Conservation (phyloP, 2,329 filamentous ascomycete genomes). For the Alternaria ethzedia region DNA sequence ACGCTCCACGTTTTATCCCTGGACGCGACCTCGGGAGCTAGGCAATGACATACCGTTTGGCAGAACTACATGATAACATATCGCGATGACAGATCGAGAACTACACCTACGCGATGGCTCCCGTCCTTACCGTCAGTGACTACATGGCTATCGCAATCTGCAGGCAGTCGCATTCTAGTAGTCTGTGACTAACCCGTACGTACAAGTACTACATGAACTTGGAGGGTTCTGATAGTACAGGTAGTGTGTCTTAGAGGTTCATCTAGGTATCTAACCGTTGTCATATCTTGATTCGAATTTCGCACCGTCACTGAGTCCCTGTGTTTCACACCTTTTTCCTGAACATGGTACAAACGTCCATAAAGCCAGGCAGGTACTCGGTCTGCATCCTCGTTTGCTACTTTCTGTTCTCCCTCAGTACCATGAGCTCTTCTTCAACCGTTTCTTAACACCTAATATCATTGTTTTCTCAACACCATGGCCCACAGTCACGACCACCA, state of each 20-base stretch:
- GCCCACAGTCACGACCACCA: slow-evolving; percentile 16
- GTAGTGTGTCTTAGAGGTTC: not conserved
- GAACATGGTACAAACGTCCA: not conserved
- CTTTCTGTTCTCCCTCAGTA: not conserved
- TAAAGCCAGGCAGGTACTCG: not conserved
- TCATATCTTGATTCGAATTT: not conserved
- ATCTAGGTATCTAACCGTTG: not conserved
- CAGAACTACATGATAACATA: not conserved
- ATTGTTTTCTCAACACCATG: slow-evolving; percentile 12
- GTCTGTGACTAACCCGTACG: not conserved
- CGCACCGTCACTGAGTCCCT: not conserved
- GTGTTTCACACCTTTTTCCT: not conserved
- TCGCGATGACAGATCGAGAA: not conserved
- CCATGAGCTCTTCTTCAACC: not conserved
- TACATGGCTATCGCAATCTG: not conserved
- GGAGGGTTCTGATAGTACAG: not conserved
- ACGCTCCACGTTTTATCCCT: not conserved
- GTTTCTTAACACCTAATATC: not conserved
- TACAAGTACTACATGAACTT: not conserved
- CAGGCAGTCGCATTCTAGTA: not conserved
- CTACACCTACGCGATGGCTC: not conserved
- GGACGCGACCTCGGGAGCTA: not conserved
- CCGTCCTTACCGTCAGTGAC: not conserved
- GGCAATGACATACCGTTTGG: not conserved
- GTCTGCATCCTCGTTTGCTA: not conserved